Conservation (phyloP, 495 filamentous ascomycete genomes). For the Wilcoxina mikolae region DNA sequence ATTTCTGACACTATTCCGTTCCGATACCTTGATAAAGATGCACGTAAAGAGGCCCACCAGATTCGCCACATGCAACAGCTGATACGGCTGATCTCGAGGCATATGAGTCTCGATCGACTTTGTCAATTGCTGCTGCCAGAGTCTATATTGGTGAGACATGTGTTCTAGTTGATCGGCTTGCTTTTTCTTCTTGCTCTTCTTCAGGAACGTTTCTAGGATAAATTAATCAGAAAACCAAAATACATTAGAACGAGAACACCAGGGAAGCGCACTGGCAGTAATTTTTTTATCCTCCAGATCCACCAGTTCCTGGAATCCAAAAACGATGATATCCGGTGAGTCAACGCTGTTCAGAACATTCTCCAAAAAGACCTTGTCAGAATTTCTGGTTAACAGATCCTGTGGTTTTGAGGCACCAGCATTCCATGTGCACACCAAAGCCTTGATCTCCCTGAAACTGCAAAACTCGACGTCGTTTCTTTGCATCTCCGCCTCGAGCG, state of each 20-base stretch:
- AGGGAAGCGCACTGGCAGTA: conserved; percentile 59
- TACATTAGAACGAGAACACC: not conserved
- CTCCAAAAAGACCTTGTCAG: conserved; percentile 59
- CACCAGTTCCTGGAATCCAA: conserved; percentile 95
- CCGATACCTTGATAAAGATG: conserved; percentile 72
- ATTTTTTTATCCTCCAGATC: conserved; percentile 94
- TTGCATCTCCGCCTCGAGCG: conserved; percentile 82
- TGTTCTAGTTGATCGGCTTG: conserved; percentile 64
- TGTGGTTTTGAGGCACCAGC: conserved; percentile 81
- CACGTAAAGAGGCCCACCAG: conserved; percentile 91
- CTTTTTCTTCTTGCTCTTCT: conserved; percentile 73
- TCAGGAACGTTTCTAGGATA: conserved; percentile 50
- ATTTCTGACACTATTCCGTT: conserved; percentile 58
- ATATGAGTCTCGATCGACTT: conserved; percentile 68
- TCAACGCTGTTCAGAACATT: conserved; percentile 54
- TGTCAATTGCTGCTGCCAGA: conserved; percentile 81
- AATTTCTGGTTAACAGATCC: conserved; percentile 51
- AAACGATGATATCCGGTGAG: conserved; percentile 78
- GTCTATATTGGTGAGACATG: conserved; percentile 94
- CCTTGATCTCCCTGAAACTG: conserved; percentile 63
- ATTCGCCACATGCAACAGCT: conserved; percentile 71
- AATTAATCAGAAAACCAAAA: conserved; percentile 17
- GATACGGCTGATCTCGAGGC: conserved; percentile 63
- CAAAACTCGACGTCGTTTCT: conserved; percentile 65
- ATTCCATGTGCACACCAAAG: conserved; percentile 84